A percentile compares a stretch with the other conserved stretches of the same genome.
Conservation (phyloP, 2,329 filamentous ascomycete species). For the Fusarium sp. region DNA sequence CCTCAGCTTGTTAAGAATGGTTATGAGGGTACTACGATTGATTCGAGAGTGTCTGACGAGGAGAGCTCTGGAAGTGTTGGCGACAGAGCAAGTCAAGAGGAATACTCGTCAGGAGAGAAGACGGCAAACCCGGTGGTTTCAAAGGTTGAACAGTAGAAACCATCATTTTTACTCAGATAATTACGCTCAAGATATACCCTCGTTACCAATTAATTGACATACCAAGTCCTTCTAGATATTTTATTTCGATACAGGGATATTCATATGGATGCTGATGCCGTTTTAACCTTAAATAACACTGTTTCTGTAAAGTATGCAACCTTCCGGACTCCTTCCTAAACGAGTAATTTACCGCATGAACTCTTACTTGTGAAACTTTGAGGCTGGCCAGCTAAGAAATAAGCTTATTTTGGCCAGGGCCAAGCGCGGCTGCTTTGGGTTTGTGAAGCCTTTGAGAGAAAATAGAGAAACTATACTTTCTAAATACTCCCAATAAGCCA, state of each 20-base stretch:
- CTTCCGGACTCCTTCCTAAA: background rate
- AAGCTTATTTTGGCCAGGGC: background rate
- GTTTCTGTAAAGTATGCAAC: accelerated
- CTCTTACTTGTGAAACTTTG: background rate
- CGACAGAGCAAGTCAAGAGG: constrained; percentile 5
- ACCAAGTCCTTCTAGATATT: background rate
- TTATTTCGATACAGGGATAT: accelerated
- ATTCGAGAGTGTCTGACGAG: constrained; percentile 35
- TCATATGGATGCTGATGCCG: accelerated
- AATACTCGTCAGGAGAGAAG: background rate
- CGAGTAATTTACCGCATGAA: background rate
- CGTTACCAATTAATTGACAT: background rate
- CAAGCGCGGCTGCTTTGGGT: background rate
- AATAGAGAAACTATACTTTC: too few species aligned
- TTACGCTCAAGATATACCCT: background rate
- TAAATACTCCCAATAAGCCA: too few species aligned
- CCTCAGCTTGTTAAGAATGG: constrained; percentile 36
- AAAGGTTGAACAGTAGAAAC: constrained; percentile 1
- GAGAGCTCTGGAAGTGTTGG: constrained; percentile 22
- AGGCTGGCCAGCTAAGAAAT: background rate
- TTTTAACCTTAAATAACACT: background rate
- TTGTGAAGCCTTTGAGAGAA: too few species aligned
- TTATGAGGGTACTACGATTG: constrained; percentile 31
- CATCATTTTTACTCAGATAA: too few species aligned
- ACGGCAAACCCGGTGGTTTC: constrained; percentile 5